Evolutionary conservation across 1,284 basidiomycete species (phyloP).

Genomic region (Thecaphora thlaspeos): DNA sequence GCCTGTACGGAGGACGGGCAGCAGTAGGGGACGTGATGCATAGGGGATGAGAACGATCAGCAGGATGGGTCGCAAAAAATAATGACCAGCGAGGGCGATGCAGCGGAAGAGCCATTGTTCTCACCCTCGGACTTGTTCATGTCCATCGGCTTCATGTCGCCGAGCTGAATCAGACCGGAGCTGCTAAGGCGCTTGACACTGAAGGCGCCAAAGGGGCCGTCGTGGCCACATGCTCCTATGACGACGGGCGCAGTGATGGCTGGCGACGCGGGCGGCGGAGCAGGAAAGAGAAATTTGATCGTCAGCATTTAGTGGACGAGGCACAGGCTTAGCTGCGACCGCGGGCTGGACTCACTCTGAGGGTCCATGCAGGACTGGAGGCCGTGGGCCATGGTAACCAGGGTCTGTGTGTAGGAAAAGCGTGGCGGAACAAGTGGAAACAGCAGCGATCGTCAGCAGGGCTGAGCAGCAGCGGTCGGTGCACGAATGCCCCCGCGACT

Average conservation of each 20-base stretch:
- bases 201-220: conserved; percentile 83
- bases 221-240: conserved; percentile 66
- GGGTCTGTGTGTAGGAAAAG: conserved; percentile 59
- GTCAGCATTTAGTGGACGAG: too few relatives aligned
- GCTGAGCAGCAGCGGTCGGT: too few relatives aligned
- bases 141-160: conserved; percentile 69
- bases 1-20: too few relatives aligned
- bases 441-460: too few relatives aligned
- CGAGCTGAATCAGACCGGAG: conserved; percentile 72
- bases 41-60: too few relatives aligned
- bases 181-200: conserved; percentile 78
- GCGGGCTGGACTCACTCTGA: conserved; percentile 67
- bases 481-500: background rate
- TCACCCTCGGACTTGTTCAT: conserved; percentile 49
- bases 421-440: background rate
- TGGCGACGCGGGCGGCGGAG: conserved; percentile 1
- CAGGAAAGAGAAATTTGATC: background rate
- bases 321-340: too few relatives aligned
- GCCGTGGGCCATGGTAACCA: conserved; percentile 73
- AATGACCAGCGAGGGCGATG: conserved; percentile 1
- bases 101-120: too few relatives aligned
- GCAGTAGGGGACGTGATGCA: too few relatives aligned
- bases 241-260: conserved; percentile 64
- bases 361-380: conserved; percentile 78
- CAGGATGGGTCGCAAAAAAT: too few relatives aligned